A percentile compares a stretch with the other conserved stretches of the same genome.
Evolutionary conservation across 2,329 filamentous ascomycete species (phyloP).

Genomic region (Alternaria brassicicola): DNA sequence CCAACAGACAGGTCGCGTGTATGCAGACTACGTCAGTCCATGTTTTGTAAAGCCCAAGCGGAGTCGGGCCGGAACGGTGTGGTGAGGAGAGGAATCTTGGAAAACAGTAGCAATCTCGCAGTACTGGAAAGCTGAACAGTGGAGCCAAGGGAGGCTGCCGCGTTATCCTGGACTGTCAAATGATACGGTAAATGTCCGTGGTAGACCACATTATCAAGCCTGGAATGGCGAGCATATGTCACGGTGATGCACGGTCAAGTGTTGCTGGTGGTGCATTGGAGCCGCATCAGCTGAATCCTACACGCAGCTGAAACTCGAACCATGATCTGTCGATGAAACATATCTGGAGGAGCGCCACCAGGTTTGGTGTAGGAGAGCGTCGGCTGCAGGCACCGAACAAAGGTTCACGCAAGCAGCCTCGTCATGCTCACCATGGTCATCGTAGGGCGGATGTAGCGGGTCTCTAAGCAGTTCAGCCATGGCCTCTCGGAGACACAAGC

Average conservation of each 20-base stretch:
- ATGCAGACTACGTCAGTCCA: background rate
- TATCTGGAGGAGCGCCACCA: background rate
- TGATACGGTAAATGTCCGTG: conserved; percentile 17
- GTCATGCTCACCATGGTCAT: conserved; percentile 17
- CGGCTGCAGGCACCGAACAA: conserved; percentile 27
- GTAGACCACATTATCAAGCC: background rate
- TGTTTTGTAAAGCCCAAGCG: conserved; percentile 2
- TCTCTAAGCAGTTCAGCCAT: conserved; percentile 31
- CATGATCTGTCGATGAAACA: background rate
- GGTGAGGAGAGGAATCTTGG: conserved; percentile 12
- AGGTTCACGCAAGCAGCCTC: conserved; percentile 37
- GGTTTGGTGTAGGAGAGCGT: conserved; percentile 6
- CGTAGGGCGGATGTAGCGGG: conserved; percentile 21
- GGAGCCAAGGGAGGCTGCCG: conserved; percentile 16
- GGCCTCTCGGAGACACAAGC: conserved; percentile 25
- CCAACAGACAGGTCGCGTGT: background rate
- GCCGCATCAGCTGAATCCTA: conserved; percentile 33
- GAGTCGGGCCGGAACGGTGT: conserved; percentile 7
- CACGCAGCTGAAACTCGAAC: conserved; percentile 5
- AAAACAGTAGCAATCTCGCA: conserved; percentile 5
- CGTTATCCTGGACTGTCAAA: conserved; percentile 15
- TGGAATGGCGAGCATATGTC: conserved; percentile 6
- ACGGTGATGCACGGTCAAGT: conserved; percentile 11
- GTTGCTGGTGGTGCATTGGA: conserved; percentile 32
- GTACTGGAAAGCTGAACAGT: conserved; percentile 10